These are phyloP conservation scores for Suillus brevipes DNA, from an alignment of 768 basidiomycete genomes.

Conservation along the genomic window DNA sequence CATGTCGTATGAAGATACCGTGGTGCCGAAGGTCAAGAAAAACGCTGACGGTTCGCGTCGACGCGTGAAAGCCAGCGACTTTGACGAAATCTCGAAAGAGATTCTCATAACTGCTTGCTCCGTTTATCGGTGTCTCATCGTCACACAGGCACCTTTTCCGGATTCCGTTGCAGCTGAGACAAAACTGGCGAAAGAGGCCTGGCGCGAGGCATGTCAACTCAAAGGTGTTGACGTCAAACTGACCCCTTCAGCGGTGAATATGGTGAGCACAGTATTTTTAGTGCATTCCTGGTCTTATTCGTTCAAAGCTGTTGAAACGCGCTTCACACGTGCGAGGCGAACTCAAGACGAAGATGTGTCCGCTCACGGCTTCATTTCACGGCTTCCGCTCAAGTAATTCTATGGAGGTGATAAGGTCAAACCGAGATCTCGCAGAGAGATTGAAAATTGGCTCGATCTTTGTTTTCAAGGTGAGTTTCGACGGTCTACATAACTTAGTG, in stretches of 20 bases:
- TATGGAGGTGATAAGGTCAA: background rate
- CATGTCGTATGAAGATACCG: background rate
- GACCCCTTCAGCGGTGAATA: background rate
- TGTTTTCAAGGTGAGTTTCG: background rate
- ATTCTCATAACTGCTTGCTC: conserved; percentile 19
- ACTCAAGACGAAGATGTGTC: conserved; percentile 12
- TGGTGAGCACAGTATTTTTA: conserved; percentile 1
- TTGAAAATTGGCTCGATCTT: background rate
- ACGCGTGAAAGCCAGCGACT: conserved; percentile 17
- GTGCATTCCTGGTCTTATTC: background rate
- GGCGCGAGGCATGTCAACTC: background rate
- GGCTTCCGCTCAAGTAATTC: background rate
- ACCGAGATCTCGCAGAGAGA: background rate
- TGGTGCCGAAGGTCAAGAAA: background rate
- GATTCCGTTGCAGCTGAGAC: conserved; percentile 11
- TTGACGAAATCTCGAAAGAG: conserved; percentile 18
- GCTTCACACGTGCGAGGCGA: conserved; percentile 10
- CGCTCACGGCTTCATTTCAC: background rate
- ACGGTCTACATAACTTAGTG: conserved; percentile 2
- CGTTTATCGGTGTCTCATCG: conserved; percentile 19
- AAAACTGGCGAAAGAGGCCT: conserved; percentile 7
- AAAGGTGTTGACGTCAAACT: conserved; percentile 6
- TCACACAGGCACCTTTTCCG: conserved; percentile 23
- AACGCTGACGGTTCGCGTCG: background rate
- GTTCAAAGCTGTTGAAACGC: conserved; percentile 3